Percentiles rank a stretch among this genome's conserved stretches.
Evolutionary conservation across 108 stramenopile species (phyloP).

Genomic region (Cyclotella cryptica): DNA sequence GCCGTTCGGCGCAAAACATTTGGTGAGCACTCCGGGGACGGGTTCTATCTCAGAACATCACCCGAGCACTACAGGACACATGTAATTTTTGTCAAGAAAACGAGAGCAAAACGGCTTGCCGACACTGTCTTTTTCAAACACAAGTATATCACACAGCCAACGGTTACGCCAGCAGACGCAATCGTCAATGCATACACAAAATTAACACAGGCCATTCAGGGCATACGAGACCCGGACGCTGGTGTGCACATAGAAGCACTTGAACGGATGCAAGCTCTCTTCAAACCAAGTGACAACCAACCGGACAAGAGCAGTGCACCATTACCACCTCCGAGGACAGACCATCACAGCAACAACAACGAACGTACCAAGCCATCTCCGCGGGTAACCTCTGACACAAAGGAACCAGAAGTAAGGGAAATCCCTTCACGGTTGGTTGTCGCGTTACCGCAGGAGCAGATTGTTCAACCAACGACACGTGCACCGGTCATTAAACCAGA

Average conservation of each 20-base stretch:
- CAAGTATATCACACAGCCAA: slow-evolving; percentile 39
- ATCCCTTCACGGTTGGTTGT: slow-evolving; percentile 12
- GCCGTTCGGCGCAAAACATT: slow-evolving; percentile 29
- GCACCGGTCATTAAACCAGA: not conserved
- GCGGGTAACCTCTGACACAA: not conserved
- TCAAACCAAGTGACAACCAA: not conserved
- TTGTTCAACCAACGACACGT: too few relatives aligned
- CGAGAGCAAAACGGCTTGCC: slow-evolving; percentile 14
- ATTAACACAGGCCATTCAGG: not conserved
- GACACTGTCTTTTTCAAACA: slow-evolving; percentile 30
- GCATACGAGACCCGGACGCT: not conserved
- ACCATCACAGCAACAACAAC: too few relatives aligned
- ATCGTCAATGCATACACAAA: slow-evolving; percentile 9
- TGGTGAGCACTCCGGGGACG: too few relatives aligned
- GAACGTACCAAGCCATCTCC: not conserved
- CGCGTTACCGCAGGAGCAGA: slow-evolving; percentile 15
- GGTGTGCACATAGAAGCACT: slow-evolving; percentile 7
- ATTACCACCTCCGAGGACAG: slow-evolving; percentile 4
- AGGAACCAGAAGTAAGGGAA: not conserved
- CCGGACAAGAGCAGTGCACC: not conserved
- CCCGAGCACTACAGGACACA: slow-evolving; percentile 33
- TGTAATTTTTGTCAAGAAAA: slow-evolving; percentile 20
- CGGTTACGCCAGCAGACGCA: slow-evolving; percentile 24
- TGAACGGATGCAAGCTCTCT: slow-evolving; percentile 4
- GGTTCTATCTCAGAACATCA: too few relatives aligned